A percentile compares a stretch with the other conserved stretches of the same genome.
These are phyloP conservation scores for Cladophialophora psammophila DNA, from an alignment of 2,329 filamentous ascomycete species.

Conservation along the genomic window DNA sequence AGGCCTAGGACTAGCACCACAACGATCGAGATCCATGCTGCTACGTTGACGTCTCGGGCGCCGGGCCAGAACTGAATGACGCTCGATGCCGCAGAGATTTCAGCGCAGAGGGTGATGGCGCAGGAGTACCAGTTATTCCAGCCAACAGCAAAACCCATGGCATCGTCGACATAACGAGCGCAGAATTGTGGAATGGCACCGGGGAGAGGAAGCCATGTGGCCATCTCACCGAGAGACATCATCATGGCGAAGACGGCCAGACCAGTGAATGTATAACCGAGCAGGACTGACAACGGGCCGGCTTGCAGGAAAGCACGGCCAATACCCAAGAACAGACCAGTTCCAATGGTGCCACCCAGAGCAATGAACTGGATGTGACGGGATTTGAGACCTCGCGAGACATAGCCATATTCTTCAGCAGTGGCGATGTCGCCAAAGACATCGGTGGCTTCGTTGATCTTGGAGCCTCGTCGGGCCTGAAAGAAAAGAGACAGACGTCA, in stretches of 20 bases:
- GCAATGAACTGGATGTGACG: constrained; percentile 50
- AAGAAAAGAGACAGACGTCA: constrained; percentile 6
- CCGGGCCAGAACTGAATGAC: constrained; percentile 68
- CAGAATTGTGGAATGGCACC: constrained; percentile 52
- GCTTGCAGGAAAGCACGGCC: constrained; percentile 47
- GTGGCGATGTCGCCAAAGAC: constrained; percentile 60
- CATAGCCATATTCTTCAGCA: constrained; percentile 49
- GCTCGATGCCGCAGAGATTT: constrained; percentile 70
- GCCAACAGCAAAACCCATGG: constrained; percentile 54
- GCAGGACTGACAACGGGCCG: constrained; percentile 48
- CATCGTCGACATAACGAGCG: constrained; percentile 51
- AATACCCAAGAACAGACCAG: constrained; percentile 49
- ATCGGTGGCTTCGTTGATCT: constrained; percentile 56
- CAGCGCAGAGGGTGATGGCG: constrained; percentile 54
- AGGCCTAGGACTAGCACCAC: constrained; percentile 55
- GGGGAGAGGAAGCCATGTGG: constrained; percentile 51
- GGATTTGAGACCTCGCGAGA: constrained; percentile 48
- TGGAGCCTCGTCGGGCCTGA: constrained; percentile 35
- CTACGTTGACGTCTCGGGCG: constrained; percentile 45
- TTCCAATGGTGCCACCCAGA: constrained; percentile 51
- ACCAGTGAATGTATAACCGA: constrained; percentile 48
- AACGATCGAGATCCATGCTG: constrained; percentile 41
- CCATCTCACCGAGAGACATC: constrained; percentile 55
- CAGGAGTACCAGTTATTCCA: constrained; percentile 59
- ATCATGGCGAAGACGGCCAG: constrained; percentile 41